Evolutionary conservation across 805 yeast species (phyloP).

Genomic region (Nakazawaea sp.): DNA sequence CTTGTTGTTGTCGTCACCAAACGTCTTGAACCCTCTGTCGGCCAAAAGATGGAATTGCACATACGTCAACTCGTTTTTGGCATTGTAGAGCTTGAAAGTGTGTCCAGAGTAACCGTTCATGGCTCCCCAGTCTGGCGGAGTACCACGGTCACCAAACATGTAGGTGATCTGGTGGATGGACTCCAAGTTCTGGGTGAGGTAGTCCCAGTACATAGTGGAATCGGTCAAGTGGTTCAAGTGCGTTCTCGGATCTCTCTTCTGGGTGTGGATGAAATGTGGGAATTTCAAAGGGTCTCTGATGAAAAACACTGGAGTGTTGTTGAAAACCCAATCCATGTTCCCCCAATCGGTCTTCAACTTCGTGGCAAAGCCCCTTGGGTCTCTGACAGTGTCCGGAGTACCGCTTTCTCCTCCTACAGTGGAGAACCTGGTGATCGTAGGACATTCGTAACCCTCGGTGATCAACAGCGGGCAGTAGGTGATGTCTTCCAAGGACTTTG

Average conservation of each 20-base stretch:
- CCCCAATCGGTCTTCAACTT: constrained; percentile 66
- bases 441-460: constrained; percentile 32
- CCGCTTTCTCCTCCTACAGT: constrained; percentile 70
- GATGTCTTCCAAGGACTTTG: constrained; percentile 49
- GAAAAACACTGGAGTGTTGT: constrained; percentile 65
- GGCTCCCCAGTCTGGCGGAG: constrained; percentile 44
- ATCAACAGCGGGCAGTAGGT: constrained; percentile 37
- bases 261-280: constrained; percentile 62
- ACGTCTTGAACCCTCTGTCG: constrained; percentile 43
- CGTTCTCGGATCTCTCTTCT: constrained; percentile 63
- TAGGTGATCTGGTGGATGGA: constrained; percentile 49
- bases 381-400: constrained; percentile 59
- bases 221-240: constrained; percentile 40
- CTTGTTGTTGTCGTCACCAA: constrained; percentile 31
- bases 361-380: constrained; percentile 64
- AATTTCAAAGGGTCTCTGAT: constrained; percentile 59
- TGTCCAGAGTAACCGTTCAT: constrained; percentile 65
- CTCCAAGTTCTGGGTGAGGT: constrained; percentile 47
- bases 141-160: constrained; percentile 55
- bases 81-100: constrained; percentile 50
- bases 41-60: constrained; percentile 48
- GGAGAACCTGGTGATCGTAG: constrained; percentile 44
- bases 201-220: constrained; percentile 53
- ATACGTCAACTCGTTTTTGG: constrained; percentile 42
- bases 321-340: constrained; percentile 65